phyloP scores from a whole-genome alignment of 768 basidiomycete species.

The Pholiota conissans region DNA sequence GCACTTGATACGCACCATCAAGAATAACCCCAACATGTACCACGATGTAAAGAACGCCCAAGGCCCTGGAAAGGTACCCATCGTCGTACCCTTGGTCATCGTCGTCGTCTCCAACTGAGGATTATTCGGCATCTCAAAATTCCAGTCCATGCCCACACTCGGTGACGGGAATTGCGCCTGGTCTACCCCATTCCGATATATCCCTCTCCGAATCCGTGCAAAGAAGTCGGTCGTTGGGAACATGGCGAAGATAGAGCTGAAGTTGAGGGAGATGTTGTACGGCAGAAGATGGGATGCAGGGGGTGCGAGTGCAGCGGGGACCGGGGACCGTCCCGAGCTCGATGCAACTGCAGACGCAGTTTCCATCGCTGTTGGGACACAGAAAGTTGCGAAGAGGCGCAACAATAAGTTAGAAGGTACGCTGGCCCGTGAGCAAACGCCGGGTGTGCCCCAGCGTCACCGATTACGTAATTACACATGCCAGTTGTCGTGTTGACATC shows the following conservation, averaged over 20 bases:
- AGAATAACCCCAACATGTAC: conserved; percentile 65
- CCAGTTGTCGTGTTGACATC: too few species aligned
- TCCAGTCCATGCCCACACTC: conserved; percentile 14
- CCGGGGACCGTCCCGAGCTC: neutral
- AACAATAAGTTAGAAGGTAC: neutral
- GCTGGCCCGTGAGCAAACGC: neutral
- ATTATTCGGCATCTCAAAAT: neutral
- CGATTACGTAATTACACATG: neutral
- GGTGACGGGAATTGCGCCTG: conserved; percentile 5
- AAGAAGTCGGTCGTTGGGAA: conserved; percentile 22
- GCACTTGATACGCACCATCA: conserved; percentile 49
- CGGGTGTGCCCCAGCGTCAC: neutral
- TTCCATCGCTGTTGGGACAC: neutral
- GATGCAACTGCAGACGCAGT: neutral
- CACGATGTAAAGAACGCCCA: conserved; percentile 76
- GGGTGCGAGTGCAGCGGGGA: neutral
- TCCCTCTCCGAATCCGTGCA: conserved; percentile 17
- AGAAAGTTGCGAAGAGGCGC: neutral
- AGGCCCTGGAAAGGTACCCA: conserved; percentile 48
- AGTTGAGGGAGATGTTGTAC: conserved; percentile 45
- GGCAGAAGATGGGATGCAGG: conserved; percentile 14
- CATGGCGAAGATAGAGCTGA: conserved; percentile 44
- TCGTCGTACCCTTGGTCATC: neutral
- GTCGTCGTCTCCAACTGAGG: neutral
- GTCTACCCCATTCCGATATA: conserved; percentile 11